phyloP scores from a whole-genome alignment of 768 basidiomycete genomes.

The Dictyophora rubrovolvata region DNA sequence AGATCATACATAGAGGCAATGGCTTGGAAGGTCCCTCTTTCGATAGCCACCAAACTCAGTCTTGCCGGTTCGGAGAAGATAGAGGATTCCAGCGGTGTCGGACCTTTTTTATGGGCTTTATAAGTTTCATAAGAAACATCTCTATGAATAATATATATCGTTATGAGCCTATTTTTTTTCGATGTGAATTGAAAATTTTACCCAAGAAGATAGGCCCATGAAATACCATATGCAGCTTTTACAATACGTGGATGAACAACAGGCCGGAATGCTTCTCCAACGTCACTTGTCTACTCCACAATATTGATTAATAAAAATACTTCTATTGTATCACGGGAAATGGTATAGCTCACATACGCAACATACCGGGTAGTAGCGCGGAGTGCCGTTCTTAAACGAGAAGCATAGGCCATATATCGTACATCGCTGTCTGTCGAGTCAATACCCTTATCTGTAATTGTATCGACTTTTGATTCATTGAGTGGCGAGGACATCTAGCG shows the following conservation, averaged over 20 bases:
- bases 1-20: conserved; percentile 65
- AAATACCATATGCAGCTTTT: conserved; percentile 68
- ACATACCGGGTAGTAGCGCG: conserved; percentile 62
- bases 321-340: background rate
- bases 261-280: conserved; percentile 77
- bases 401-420: conserved; percentile 68
- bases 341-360: conserved; percentile 53
- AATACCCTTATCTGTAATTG: conserved; percentile 52
- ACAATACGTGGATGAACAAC: conserved; percentile 65
- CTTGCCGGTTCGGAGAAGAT: conserved; percentile 63
- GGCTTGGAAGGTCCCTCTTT: conserved; percentile 72
- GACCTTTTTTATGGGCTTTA: conserved; percentile 61
- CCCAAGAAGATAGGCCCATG: conserved; percentile 72
- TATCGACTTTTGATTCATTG: conserved; percentile 30
- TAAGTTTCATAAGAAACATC: conserved; percentile 78
- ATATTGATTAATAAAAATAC: conserved; percentile 2
- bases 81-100: conserved; percentile 53
- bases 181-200: conserved; percentile 16
- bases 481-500: background rate
- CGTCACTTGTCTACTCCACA: conserved; percentile 53
- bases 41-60: conserved; percentile 57
- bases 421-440: conserved; percentile 60
- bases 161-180: background rate
- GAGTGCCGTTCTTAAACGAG: conserved; percentile 66
- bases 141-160: conserved; percentile 17